Conservation (phyloP, 306 rosid species). For the Cucurbita maxima region DNA sequence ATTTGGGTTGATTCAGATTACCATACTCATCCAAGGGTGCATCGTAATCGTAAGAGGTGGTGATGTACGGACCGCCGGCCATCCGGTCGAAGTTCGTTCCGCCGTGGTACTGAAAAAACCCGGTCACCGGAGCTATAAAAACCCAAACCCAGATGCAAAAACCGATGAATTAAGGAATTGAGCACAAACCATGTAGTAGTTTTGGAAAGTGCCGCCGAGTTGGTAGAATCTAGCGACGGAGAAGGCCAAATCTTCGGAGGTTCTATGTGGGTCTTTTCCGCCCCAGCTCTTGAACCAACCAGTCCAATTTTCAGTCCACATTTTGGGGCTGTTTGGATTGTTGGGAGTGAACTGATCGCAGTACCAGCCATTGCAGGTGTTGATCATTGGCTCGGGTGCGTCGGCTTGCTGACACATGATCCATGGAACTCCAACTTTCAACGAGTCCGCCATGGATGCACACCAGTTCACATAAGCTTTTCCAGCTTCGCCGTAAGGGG, state of each 20-base stretch:
- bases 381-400: constrained; percentile 47
- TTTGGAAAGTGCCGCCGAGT: constrained; percentile 45
- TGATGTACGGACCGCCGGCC: constrained; percentile 42
- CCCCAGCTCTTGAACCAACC: constrained; percentile 65
- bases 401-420: constrained; percentile 39
- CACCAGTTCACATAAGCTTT: constrained; percentile 39
- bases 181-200: constrained; percentile 38
- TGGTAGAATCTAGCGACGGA: constrained; percentile 43
- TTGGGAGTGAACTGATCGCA: constrained; percentile 34
- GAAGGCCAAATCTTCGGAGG: constrained; percentile 46
- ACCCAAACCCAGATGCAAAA: not conserved
- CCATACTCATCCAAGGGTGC: constrained; percentile 56
- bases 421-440: constrained; percentile 43
- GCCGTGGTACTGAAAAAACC: constrained; percentile 31
- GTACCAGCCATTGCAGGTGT: constrained; percentile 52
- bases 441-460: constrained; percentile 32
- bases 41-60: constrained; percentile 44
- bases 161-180: not conserved
- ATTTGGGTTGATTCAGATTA: constrained; percentile 40
- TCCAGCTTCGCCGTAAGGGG: constrained; percentile 36
- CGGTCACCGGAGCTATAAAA: not conserved
- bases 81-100: constrained; percentile 51
- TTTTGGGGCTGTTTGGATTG: constrained; percentile 34
- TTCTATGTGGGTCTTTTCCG: constrained; percentile 33
- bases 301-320: constrained; percentile 59